Percentiles rank a stretch among this genome's conserved stretches.
phyloP scores from a whole-genome alignment of 768 basidiomycete species.

The Termitomyces sp. region DNA sequence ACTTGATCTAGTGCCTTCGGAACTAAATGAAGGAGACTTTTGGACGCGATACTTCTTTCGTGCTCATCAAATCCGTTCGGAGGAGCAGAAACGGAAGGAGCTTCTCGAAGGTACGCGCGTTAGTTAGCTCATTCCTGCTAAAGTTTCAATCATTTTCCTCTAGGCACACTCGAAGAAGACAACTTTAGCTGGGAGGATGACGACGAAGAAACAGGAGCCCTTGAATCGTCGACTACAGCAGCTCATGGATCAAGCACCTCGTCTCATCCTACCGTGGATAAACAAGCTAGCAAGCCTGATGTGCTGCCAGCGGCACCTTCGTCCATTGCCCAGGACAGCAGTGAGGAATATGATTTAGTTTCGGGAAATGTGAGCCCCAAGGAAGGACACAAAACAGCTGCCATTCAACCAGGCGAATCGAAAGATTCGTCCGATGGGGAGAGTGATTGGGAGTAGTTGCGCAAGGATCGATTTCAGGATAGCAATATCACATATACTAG shows the following conservation, averaged over 20 bases:
- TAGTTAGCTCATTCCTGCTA: background rate
- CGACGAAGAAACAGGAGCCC: conserved; percentile 54
- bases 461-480: background rate
- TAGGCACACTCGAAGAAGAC: conserved; percentile 57
- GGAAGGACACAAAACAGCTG: conserved; percentile 23
- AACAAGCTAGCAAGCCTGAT: background rate
- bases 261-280: background rate
- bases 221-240: conserved; percentile 7
- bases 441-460: conserved; percentile 63
- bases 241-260: conserved; percentile 12
- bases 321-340: conserved; percentile 39
- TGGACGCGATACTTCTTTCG: conserved; percentile 93
- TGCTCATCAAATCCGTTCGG: conserved; percentile 69
- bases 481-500: background rate
- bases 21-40: conserved; percentile 59
- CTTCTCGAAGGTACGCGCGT: conserved; percentile 57
- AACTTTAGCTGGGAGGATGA: conserved; percentile 94
- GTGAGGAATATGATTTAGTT: conserved; percentile 65
- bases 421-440: conserved; percentile 36
- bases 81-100: conserved; percentile 74
- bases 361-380: conserved; percentile 44
- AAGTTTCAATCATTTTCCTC: background rate
- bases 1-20: conserved; percentile 54
- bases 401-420: conserved; percentile 15
- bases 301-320: conserved; percentile 5